Evolutionary conservation across 2,329 filamentous ascomycete species (phyloP), one percentile per base, ranked within the genome.

Genomic region (Colletotrichum tropicale): DNA sequence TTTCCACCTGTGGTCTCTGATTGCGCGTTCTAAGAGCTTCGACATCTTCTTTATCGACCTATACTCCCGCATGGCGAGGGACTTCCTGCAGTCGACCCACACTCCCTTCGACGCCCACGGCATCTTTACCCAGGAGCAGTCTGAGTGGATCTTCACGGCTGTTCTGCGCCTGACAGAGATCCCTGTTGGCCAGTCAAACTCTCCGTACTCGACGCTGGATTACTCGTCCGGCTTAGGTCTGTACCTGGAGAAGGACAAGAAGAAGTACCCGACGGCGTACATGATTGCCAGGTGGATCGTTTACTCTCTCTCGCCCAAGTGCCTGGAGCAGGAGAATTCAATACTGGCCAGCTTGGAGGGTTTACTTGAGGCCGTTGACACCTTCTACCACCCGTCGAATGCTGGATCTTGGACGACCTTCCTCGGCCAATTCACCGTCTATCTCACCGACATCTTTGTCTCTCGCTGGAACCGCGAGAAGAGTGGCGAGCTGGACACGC

Each of bases 331-430:
- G n/a, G 89, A 93, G 34, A 93, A 93, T 71, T 98, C 96, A 1
- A 92, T 98, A 58, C 86, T 99, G 80, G 92, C 94, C 38, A 95
- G 94, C 78, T 90, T 99, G 12, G 96, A 99, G 83, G 96, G 95
- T 1, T 88, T 99, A 68, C 94, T 99, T 79, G 94, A 98, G 83
- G 97, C 96, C 4, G 94, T 98, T 62, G 97, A 99, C 84, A 99
- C 97, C 1, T 99, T 99, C 85, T 99, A 98, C 88, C 97, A 99
- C 81, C 97, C 97, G 3, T 99, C 97, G 4, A 99, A 99, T 83
- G 95, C 96, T 68, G 97, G 97, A 16, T 88, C 88, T 16, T 99
- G 97, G 97, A 98, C 96, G 2, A 95, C 93, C 80, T 94, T 96
- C 78, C 87, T 99, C 58, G 94, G 96, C 5, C 96, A 98, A 84